Conservation (phyloP, 2,329 filamentous ascomycete genomes). For the Mycogone perniciosa region DNA sequence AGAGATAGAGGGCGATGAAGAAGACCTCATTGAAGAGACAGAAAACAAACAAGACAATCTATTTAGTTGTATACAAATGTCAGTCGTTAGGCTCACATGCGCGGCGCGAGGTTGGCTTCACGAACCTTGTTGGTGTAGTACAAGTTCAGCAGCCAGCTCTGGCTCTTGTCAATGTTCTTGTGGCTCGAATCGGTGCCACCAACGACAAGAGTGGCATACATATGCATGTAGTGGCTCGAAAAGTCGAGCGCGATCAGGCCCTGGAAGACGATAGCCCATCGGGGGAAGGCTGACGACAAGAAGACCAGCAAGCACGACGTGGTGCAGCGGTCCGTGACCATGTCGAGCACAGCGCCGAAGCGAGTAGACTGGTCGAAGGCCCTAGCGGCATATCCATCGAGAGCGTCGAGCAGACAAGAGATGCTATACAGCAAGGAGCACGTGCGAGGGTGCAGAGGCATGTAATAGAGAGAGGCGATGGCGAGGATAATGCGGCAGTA, state of each 20-base stretch:
- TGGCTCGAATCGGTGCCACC: constrained; percentile 75
- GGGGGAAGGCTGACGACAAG: constrained; percentile 86
- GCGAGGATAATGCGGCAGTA: constrained; percentile 75
- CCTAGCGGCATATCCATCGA: constrained; percentile 84
- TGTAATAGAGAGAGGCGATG: constrained; percentile 92
- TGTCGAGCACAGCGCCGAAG: constrained; percentile 95
- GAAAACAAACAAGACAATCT: constrained; percentile 87
- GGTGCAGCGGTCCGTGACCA: constrained; percentile 98
- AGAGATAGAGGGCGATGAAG: constrained; percentile 96
- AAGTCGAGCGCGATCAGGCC: constrained; percentile 86
- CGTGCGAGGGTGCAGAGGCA: constrained; percentile 95
- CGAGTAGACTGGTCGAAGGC: constrained; percentile 83
- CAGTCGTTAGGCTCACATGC: constrained; percentile 4
- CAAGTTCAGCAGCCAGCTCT: constrained; percentile 84
- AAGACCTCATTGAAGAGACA: constrained; percentile 91
- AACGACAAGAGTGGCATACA: constrained; percentile 92
- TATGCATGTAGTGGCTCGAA: constrained; percentile 97
- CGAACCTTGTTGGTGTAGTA: constrained; percentile 95
- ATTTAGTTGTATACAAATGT: not conserved
- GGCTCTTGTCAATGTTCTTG: constrained; percentile 84
- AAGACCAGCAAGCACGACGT: constrained; percentile 94
- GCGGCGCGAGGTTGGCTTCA: constrained; percentile 5
- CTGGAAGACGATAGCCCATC: constrained; percentile 93
- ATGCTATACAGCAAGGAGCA: constrained; percentile 88
- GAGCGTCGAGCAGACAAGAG: constrained; percentile 89